These are phyloP conservation scores for Nadsonia fulvescens DNA, from an alignment of 805 yeast species.

Conservation along the genomic window DNA sequence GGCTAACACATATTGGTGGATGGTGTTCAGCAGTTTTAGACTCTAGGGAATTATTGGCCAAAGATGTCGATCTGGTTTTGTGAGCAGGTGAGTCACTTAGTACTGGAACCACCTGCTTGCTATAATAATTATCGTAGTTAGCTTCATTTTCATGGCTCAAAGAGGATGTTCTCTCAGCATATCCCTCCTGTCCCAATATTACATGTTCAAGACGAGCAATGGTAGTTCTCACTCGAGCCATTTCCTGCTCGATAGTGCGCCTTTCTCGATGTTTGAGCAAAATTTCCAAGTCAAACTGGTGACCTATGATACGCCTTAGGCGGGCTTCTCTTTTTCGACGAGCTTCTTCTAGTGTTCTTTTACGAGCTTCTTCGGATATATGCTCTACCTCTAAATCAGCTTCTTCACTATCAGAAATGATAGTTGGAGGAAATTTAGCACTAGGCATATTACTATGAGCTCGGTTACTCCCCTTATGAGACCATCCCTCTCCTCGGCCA, in stretches of 20 bases:
- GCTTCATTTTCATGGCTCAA: conserved; percentile 13
- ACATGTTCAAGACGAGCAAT: conserved; percentile 17
- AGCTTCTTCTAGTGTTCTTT: too few relatives aligned
- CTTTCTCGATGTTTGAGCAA: conserved; percentile 20
- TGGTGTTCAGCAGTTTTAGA: conserved; percentile 3
- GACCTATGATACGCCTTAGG: conserved; percentile 7
- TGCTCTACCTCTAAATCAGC: too few relatives aligned
- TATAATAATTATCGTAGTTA: conserved; percentile 9
- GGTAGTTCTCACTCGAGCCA: conserved; percentile 18
- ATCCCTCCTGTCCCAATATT: conserved; percentile 5
- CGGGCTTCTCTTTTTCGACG: too few relatives aligned
- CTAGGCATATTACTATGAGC: too few relatives aligned
- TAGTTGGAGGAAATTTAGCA: too few relatives aligned
- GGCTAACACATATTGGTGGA: conserved; percentile 9
- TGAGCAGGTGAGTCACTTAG: conserved; percentile 1
- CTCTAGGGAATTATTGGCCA: conserved; percentile 2
- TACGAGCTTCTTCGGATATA: too few relatives aligned
- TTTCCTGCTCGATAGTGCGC: conserved; percentile 18
- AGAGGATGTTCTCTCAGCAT: conserved; percentile 8
- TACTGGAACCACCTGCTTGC: neutral
- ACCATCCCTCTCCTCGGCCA: too few relatives aligned
- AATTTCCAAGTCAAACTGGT: conserved; percentile 20
- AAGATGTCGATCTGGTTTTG: neutral
- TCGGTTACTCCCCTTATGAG: too few relatives aligned
- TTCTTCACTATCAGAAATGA: too few relatives aligned